A percentile compares a stretch with the other conserved stretches of the same genome.
Conservation (phyloP, 805 yeast genomes). For the Yamadazyma takamatsuzukensis region DNA sequence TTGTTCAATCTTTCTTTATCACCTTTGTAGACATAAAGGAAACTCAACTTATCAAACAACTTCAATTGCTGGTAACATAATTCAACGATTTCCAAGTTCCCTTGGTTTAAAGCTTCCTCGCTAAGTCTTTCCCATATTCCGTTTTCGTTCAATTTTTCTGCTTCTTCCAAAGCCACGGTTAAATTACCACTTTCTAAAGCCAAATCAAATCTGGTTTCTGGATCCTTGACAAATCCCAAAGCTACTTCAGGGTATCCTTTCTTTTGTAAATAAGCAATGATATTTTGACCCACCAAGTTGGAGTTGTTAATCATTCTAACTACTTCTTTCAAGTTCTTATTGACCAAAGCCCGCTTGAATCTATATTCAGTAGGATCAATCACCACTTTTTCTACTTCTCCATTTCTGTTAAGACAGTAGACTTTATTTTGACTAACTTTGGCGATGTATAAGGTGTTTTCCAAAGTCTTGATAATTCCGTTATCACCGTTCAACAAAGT, state of each 20-base stretch:
- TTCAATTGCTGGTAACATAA: conserved; percentile 84
- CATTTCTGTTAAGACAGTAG: conserved; percentile 79
- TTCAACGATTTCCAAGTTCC: conserved; percentile 82
- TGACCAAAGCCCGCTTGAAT: conserved; percentile 88
- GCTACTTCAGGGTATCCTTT: conserved; percentile 98
- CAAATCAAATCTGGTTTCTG: conserved; percentile 92
- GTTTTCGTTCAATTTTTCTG: conserved; percentile 65
- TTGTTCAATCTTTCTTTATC: conserved; percentile 68
- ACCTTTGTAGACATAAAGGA: conserved; percentile 83
- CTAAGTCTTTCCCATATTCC: conserved; percentile 80
- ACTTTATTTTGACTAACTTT: conserved; percentile 68
- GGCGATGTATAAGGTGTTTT: conserved; percentile 79
- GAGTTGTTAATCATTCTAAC: conserved; percentile 83
- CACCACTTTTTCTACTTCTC: conserved; percentile 69
- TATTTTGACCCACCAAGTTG: conserved; percentile 94
- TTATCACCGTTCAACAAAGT: conserved; percentile 89
- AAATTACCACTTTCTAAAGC: conserved; percentile 93
- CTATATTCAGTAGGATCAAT: conserved; percentile 97
- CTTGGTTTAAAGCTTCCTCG: conserved; percentile 83
- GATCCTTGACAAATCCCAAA: conserved; percentile 91
- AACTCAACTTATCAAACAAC: conserved; percentile 83
- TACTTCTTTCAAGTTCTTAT: conserved; percentile 88
- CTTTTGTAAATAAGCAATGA: conserved; percentile 90
- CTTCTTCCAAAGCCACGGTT: conserved; percentile 83
- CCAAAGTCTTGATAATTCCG: conserved; percentile 91